Evolutionary conservation across 2,329 filamentous ascomycete genomes (phyloP).

Genomic region (Dactylellina haptotyla): DNA sequence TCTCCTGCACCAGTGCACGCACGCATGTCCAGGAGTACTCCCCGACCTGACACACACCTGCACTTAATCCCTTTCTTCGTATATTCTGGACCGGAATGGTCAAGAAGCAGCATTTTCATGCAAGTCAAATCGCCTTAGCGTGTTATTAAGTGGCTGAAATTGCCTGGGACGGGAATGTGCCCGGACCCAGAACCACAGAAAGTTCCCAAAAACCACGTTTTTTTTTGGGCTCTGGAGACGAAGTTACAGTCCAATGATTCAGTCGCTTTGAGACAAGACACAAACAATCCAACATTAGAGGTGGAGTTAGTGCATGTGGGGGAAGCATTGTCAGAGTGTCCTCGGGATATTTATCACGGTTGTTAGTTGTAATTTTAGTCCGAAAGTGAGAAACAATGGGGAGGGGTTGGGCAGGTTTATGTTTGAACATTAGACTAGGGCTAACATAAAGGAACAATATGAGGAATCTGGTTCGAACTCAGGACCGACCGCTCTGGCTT

Average conservation of each 20-base stretch:
- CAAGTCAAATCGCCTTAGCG: conserved; percentile 39
- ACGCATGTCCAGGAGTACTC: neutral
- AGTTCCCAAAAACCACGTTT: conserved; percentile 49
- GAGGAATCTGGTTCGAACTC: neutral
- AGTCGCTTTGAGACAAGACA: conserved; percentile 27
- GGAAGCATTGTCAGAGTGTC: neutral
- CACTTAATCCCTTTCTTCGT: conserved; percentile 33
- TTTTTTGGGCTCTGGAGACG: conserved; percentile 44
- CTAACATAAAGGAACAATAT: too few relatives aligned
- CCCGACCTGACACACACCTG: conserved; percentile 17
- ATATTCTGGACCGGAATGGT: conserved; percentile 31
- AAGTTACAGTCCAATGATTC: conserved; percentile 41
- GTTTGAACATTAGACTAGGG: too few relatives aligned
- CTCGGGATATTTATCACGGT: conserved; percentile 6
- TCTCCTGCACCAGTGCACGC: conserved; percentile 7
- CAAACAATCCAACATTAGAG: conserved; percentile 14
- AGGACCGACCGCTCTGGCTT: neutral
- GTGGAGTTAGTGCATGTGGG: conserved; percentile 20
- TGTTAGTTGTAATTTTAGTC: neutral
- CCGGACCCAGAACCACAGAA: conserved; percentile 48
- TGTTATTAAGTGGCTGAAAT: conserved; percentile 30
- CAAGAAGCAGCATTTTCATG: conserved; percentile 29
- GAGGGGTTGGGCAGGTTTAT: too few relatives aligned
- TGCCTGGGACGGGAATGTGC: conserved; percentile 43
- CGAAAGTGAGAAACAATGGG: neutral